These are phyloP conservation scores for Ophiocordyceps camponoti-floridani DNA, from an alignment of 2,329 filamentous ascomycete genomes.

Conservation along the genomic window DNA sequence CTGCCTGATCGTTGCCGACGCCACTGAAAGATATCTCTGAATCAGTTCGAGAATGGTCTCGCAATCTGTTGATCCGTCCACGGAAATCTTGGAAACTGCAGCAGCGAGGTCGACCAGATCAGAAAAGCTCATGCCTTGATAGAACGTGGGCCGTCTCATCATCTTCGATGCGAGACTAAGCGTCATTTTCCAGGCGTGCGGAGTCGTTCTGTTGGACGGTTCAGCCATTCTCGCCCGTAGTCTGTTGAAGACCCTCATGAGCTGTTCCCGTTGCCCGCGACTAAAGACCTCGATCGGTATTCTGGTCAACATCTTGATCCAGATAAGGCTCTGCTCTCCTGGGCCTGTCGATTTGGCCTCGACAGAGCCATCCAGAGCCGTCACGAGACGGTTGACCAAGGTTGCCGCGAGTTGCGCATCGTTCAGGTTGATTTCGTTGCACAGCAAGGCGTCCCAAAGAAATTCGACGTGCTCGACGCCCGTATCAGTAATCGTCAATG, in stretches of 20 bases:
- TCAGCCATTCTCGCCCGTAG: constrained; percentile 9
- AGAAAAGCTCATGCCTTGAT: constrained; percentile 24
- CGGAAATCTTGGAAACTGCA: constrained; percentile 11
- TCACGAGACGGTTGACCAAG: constrained; percentile 15
- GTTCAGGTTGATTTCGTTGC: constrained; percentile 20
- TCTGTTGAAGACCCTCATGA: constrained; percentile 18
- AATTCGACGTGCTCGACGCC: constrained; percentile 5
- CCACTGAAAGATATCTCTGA: constrained; percentile 14
- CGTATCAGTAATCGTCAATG: constrained; percentile 6
- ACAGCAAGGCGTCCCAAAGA: constrained; percentile 13
- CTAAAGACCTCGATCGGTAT: constrained; percentile 20
- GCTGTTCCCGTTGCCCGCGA: constrained; percentile 23
- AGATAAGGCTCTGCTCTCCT: constrained; percentile 10
- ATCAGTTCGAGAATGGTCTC: constrained; percentile 14
- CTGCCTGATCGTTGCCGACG: constrained; percentile 18
- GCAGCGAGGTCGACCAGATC: constrained; percentile 17
- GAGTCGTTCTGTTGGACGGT: constrained; percentile 8
- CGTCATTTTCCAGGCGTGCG: constrained; percentile 17
- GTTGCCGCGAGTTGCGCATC: constrained; percentile 12
- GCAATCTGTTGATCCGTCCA: constrained; percentile 8
- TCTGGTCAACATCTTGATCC: constrained; percentile 14
- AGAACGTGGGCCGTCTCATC: constrained; percentile 32
- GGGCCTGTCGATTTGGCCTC: constrained; percentile 13
- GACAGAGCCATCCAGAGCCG: constrained; percentile 10
- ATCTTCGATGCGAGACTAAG: constrained; percentile 29